Evolutionary conservation across 306 rosid genomes (phyloP).

Genomic region (Malus fusca): DNA sequence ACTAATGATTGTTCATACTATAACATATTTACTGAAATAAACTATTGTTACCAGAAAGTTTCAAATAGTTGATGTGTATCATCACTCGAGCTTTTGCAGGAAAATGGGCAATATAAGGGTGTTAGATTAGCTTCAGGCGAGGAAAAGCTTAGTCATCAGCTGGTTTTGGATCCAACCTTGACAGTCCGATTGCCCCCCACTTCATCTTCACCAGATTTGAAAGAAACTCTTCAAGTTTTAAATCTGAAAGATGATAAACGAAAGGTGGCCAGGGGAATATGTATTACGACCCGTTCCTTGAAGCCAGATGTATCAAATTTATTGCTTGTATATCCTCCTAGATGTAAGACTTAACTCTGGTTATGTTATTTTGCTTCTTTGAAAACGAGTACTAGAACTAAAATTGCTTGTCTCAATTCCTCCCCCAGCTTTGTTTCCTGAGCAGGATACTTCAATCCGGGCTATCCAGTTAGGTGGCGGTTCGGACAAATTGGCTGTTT

Average conservation of each 20-base stretch:
- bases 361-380: slow-evolving; percentile 9
- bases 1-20: slow-evolving; percentile 3
- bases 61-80: slow-evolving; percentile 16
- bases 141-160: slow-evolving; percentile 57
- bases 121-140: slow-evolving; percentile 87
- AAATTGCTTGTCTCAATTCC: slow-evolving; percentile 8
- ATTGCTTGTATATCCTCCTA: slow-evolving; percentile 75
- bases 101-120: slow-evolving; percentile 60
- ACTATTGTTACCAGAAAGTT: slow-evolving; percentile 6
- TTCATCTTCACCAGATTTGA: slow-evolving; percentile 27
- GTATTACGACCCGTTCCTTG: slow-evolving; percentile 62
- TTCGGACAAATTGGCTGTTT: slow-evolving; percentile 38
- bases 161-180: slow-evolving; percentile 75
- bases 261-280: slow-evolving; percentile 87
- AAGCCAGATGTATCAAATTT: slow-evolving; percentile 53
- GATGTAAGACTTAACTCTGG: slow-evolving; percentile 46
- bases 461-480: slow-evolving; percentile 76
- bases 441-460: slow-evolving; percentile 63
- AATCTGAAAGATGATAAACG: slow-evolving; percentile 38
- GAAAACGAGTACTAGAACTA: neutral
- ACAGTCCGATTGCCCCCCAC: slow-evolving; percentile 29
- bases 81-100: slow-evolving; percentile 41
- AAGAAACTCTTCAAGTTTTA: slow-evolving; percentile 35
- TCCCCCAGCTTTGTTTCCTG: slow-evolving; percentile 64
- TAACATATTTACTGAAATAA: slow-evolving; percentile 5